Percentiles rank a stretch among this genome's conserved stretches.
Evolutionary conservation across 2,329 filamentous ascomycete species (phyloP).

Genomic region (Aspergillus melleus): DNA sequence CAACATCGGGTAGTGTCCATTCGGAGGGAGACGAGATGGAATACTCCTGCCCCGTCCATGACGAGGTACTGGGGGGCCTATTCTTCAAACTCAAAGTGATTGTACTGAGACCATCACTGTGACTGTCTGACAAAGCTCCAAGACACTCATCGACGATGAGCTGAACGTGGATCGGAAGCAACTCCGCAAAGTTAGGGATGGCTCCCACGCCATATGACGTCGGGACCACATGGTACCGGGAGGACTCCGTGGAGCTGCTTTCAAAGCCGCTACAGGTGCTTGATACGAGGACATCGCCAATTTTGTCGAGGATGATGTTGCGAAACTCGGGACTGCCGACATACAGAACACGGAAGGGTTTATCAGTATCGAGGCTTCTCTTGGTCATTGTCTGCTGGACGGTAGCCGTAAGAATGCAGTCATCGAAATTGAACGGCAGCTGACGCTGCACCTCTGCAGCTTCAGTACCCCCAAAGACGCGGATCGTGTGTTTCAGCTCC

Average conservation of each 20-base stretch:
- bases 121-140: slow-evolving; percentile 30
- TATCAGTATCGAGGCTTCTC: slow-evolving; percentile 39
- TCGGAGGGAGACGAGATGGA: slow-evolving; percentile 38
- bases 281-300: slow-evolving; percentile 49
- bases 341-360: slow-evolving; percentile 48
- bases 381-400: slow-evolving; percentile 48
- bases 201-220: slow-evolving; percentile 48
- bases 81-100: slow-evolving; percentile 43
- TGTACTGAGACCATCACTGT: slow-evolving; percentile 27
- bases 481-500: slow-evolving; percentile 45
- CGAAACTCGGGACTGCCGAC: slow-evolving; percentile 41
- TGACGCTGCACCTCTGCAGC: slow-evolving; percentile 28
- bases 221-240: slow-evolving; percentile 50
- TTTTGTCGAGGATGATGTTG: slow-evolving; percentile 47
- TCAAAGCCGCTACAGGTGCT: slow-evolving; percentile 35
- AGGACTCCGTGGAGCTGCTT: slow-evolving; percentile 40
- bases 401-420: slow-evolving; percentile 39
- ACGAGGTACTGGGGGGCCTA: slow-evolving; percentile 37
- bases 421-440: slow-evolving; percentile 27
- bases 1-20: slow-evolving; percentile 48
- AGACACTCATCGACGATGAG: slow-evolving; percentile 50
- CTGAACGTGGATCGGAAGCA: slow-evolving; percentile 49
- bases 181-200: slow-evolving; percentile 48
- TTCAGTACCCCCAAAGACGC: slow-evolving; percentile 34
- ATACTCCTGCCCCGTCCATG: slow-evolving; percentile 39